Evolutionary conservation across 1,284 basidiomycete species (phyloP).

Genomic region (Irpex lacteus): DNA sequence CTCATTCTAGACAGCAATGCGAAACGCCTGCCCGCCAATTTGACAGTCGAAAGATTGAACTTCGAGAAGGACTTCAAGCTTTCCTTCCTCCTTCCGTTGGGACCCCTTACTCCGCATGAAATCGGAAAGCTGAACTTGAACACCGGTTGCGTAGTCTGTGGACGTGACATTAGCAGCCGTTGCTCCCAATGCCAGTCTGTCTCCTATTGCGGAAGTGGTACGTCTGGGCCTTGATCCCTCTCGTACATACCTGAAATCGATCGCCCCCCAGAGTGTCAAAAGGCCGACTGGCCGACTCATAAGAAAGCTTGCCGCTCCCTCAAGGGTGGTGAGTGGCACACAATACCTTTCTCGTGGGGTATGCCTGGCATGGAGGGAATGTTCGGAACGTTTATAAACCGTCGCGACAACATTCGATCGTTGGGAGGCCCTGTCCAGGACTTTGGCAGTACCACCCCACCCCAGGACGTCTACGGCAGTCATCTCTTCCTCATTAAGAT

Average conservation of each 20-base stretch:
- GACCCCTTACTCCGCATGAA: conserved; percentile 34
- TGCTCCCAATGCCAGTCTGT: conserved; percentile 37
- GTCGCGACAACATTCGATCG: conserved; percentile 9
- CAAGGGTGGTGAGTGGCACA: conserved; percentile 38
- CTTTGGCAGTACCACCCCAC: conserved; percentile 7
- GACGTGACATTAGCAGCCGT: conserved; percentile 28
- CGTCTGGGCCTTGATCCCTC: conserved; percentile 14
- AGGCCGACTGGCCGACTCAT: conserved; percentile 38
- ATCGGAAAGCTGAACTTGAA: conserved; percentile 34
- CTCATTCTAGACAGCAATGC: conserved; percentile 34
- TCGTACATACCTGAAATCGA: not conserved
- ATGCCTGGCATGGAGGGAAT: conserved; percentile 14
- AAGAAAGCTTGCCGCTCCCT: conserved; percentile 36
- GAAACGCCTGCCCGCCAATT: conserved; percentile 29
- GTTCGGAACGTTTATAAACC: conserved; percentile 13
- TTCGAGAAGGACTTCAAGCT: conserved; percentile 27
- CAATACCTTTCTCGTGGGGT: conserved; percentile 24
- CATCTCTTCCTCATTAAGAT: conserved; percentile 40
- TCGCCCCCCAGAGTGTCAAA: conserved; percentile 35
- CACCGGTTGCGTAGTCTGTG: conserved; percentile 38
- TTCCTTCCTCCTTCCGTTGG: conserved; percentile 39
- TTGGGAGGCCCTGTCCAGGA: not conserved
- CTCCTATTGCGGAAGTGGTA: conserved; percentile 36
- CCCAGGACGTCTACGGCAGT: conserved; percentile 34
- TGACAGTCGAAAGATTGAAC: conserved; percentile 16